Conservation (phyloP, 2,329 filamentous ascomycete genomes). For the Drechslerella stenobrocha region DNA sequence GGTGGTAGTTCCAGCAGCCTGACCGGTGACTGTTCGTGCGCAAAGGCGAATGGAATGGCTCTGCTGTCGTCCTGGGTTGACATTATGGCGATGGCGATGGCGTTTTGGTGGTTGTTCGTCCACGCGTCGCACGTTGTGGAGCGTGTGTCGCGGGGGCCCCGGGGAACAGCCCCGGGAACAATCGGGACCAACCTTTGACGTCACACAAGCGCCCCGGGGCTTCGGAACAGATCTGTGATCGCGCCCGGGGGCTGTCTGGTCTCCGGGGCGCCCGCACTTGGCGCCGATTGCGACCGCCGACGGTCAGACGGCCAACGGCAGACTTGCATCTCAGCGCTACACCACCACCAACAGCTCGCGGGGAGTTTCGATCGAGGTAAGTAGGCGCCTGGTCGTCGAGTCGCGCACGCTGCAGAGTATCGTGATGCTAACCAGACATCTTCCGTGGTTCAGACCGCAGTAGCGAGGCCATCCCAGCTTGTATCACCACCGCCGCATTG, state of each 20-base stretch:
- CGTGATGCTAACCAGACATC: no score
- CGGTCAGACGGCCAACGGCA: background rate
- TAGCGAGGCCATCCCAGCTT: no score
- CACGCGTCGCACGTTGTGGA: background rate
- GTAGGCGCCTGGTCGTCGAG: no score
- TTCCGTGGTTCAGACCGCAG: no score
- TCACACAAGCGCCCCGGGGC: constrained; percentile 19
- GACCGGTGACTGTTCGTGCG: constrained; percentile 50
- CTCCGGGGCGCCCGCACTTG: background rate
- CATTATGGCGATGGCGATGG: constrained; percentile 31
- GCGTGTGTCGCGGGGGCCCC: background rate
- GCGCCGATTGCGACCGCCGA: background rate
- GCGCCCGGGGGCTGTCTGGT: background rate
- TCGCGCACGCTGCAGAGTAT: no score
- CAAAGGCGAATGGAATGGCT: constrained; percentile 50
- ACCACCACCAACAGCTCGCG: background rate
- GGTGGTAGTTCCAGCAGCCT: constrained; percentile 52
- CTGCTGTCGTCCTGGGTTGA: constrained; percentile 49
- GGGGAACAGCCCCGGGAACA: background rate
- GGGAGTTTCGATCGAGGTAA: no score
- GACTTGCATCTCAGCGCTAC: background rate
- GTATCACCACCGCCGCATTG: no score
- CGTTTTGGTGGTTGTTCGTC: background rate
- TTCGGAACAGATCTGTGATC: no score
- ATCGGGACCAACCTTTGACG: background rate